Percentiles rank a stretch among this genome's conserved stretches.
These are phyloP conservation scores for Jamesozyma piceae DNA, from an alignment of 805 yeast genomes.

Conservation along the genomic window DNA sequence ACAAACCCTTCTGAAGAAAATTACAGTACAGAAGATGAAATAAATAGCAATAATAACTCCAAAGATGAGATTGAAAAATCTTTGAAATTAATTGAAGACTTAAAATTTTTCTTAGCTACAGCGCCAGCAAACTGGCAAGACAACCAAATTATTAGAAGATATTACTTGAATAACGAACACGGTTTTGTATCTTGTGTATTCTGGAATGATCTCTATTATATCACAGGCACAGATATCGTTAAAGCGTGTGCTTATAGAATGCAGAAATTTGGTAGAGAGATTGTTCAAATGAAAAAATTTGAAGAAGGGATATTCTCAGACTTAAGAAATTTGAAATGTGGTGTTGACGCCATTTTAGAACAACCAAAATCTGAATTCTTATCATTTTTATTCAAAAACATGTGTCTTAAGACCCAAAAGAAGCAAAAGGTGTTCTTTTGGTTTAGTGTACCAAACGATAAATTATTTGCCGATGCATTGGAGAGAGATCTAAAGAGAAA, in stretches of 20 bases:
- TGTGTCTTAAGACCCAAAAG: constrained; percentile 87
- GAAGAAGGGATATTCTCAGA: constrained; percentile 96
- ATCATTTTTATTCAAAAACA: constrained; percentile 74
- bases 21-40: no score
- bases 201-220: constrained; percentile 83
- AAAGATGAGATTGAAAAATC: constrained; percentile 36
- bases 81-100: constrained; percentile 53
- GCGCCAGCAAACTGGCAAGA: constrained; percentile 95
- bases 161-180: constrained; percentile 77
- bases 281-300: constrained; percentile 81
- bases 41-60: no score
- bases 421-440: constrained; percentile 95
- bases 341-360: constrained; percentile 79
- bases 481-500: constrained; percentile 89
- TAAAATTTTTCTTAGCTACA: constrained; percentile 79
- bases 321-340: constrained; percentile 74
- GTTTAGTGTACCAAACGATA: constrained; percentile 93
- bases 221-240: constrained; percentile 94
- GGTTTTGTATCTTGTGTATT: constrained; percentile 84
- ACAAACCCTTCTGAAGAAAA: neutral
- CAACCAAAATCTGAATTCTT: constrained; percentile 78
- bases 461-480: constrained; percentile 83
- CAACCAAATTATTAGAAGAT: constrained; percentile 77
- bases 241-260: constrained; percentile 85
- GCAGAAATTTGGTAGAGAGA: constrained; percentile 79